These are phyloP conservation scores for Aspergillus luchuensis DNA, from an alignment of 2,329 filamentous ascomycete species.

Conservation along the genomic window DNA sequence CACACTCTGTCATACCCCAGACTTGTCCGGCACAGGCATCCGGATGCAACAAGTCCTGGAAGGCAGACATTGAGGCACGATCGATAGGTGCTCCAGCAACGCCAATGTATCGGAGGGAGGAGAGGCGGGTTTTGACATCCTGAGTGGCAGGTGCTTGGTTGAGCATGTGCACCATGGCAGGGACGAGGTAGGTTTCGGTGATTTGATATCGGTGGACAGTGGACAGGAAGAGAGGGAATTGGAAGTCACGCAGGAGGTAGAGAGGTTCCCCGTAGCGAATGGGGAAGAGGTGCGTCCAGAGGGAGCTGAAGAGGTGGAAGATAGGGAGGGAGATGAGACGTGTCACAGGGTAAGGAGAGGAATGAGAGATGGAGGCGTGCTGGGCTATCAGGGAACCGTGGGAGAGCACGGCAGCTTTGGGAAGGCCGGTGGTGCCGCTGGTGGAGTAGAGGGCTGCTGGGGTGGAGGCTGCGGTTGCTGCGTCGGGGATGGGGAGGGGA, in stretches of 20 bases:
- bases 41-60: conserved; percentile 39
- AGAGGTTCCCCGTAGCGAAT: conserved; percentile 43
- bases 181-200: conserved; percentile 47
- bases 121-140: conserved; percentile 25
- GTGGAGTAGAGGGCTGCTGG: too few relatives aligned
- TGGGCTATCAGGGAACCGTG: too few relatives aligned
- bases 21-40: conserved; percentile 45
- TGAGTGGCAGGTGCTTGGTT: conserved; percentile 20
- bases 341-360: too few relatives aligned
- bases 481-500: too few relatives aligned
- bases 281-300: conserved; percentile 44
- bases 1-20: conserved; percentile 56
- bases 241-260: conserved; percentile 47
- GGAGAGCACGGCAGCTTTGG: too few relatives aligned
- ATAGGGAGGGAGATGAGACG: conserved; percentile 51
- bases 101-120: conserved; percentile 42
- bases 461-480: too few relatives aligned
- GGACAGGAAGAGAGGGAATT: conserved; percentile 36
- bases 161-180: conserved; percentile 39
- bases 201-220: conserved; percentile 38
- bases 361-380: too few relatives aligned
- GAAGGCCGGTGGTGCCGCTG: too few relatives aligned
- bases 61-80: conserved; percentile 32
- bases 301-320: conserved; percentile 51
- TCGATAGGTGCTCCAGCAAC: conserved; percentile 50